Conservation (phyloP, 2,329 filamentous ascomycete species). For the Fusarium dlaminii region DNA sequence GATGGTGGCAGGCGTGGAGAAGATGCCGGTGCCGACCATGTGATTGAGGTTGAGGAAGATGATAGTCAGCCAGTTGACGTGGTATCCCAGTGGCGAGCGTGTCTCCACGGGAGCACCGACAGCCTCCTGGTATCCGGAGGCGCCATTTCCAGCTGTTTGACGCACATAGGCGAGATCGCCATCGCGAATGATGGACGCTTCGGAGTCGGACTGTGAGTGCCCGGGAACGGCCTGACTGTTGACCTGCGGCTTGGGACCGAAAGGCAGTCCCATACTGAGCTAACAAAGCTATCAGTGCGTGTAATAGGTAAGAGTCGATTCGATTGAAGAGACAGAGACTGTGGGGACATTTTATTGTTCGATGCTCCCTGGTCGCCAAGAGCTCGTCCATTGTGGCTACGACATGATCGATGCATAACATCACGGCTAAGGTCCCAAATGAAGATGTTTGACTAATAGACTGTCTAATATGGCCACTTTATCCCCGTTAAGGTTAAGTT, state of each 20-base stretch:
- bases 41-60: constrained; percentile 69
- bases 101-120: constrained; percentile 69
- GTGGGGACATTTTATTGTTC: neutral
- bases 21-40: constrained; percentile 72
- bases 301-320: fast-evolving
- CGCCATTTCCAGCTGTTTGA: constrained; percentile 57
- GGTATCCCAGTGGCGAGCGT: constrained; percentile 66
- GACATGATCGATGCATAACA: neutral
- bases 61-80: constrained; percentile 65
- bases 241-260: neutral
- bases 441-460: fast-evolving
- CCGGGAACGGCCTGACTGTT: neutral
- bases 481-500: neutral
- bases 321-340: neutral
- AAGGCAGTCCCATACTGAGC: neutral
- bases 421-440: neutral
- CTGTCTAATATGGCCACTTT: no score
- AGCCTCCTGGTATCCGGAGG: constrained; percentile 67
- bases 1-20: constrained; percentile 66
- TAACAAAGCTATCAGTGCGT: no score
- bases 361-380: neutral
- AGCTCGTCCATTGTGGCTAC: neutral
- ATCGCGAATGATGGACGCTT: constrained; percentile 27
- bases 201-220: neutral
- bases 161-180: constrained; percentile 30